Evolutionary conservation across 306 rosid species (phyloP).

Genomic region (Abrus pulchellus): DNA sequence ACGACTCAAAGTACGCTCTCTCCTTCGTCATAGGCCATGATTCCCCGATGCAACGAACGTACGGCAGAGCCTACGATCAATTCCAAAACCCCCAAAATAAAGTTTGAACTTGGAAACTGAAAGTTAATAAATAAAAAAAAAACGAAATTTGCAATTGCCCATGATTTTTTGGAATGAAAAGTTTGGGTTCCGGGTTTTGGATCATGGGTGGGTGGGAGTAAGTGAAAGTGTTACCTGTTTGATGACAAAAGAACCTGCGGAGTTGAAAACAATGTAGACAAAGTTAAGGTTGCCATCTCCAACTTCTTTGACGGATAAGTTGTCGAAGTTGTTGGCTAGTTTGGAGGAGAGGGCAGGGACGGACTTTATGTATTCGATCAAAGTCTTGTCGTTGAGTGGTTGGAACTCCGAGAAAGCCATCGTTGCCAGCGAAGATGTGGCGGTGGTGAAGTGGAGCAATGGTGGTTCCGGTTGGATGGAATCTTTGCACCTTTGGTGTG

Average conservation of each 20-base stretch:
- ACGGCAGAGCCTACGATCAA: slow-evolving; percentile 78
- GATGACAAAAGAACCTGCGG: slow-evolving; percentile 81
- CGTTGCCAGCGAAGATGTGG: not conserved
- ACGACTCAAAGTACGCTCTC: slow-evolving; percentile 86
- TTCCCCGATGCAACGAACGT: slow-evolving; percentile 87
- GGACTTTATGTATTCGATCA: slow-evolving; percentile 76
- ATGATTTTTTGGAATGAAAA: not conserved
- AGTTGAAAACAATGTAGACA: slow-evolving; percentile 70
- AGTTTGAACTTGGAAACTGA: not conserved
- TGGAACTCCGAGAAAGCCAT: slow-evolving; percentile 78
- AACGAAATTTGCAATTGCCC: slow-evolving; percentile 32
- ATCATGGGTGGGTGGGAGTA: not conserved
- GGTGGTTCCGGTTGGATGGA: slow-evolving; percentile 12
- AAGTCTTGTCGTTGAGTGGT: slow-evolving; percentile 69
- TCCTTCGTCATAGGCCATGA: slow-evolving; percentile 98
- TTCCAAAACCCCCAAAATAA: not conserved
- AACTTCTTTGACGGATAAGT: slow-evolving; percentile 72
- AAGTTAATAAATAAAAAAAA: not conserved
- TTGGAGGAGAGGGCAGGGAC: slow-evolving; percentile 75
- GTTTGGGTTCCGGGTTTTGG: not conserved
- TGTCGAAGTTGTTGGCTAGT: slow-evolving; percentile 63
- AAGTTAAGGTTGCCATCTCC: slow-evolving; percentile 96
- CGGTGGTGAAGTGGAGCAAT: not conserved
- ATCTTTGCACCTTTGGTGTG: not conserved
- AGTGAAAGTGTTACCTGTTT: slow-evolving; percentile 67